Percentiles rank a stretch among this genome's conserved stretches.
Conservation (phyloP, 2,329 filamentous ascomycete species). For the Ascochyta lentis region DNA sequence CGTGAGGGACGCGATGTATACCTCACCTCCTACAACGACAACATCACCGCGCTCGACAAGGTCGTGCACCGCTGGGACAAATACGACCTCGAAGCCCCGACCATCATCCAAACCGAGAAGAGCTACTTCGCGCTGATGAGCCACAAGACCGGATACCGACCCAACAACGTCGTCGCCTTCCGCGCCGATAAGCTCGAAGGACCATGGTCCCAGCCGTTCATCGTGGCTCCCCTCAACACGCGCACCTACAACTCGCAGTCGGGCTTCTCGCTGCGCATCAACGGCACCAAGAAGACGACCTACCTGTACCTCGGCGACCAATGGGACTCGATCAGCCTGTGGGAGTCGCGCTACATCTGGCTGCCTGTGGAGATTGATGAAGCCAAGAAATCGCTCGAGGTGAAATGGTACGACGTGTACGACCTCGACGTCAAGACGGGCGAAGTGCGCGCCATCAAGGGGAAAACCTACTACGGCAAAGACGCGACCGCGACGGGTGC, state of each 20-base stretch:
- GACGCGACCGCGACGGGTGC: constrained; percentile 55
- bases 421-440: constrained; percentile 62
- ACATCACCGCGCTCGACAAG: constrained; percentile 59
- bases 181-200: constrained; percentile 59
- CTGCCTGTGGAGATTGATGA: constrained; percentile 62
- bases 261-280: constrained; percentile 57
- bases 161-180: constrained; percentile 66
- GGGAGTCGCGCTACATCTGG: constrained; percentile 66
- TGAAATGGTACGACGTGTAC: constrained; percentile 64
- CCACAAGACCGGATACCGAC: constrained; percentile 69
- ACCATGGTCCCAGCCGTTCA: constrained; percentile 63
- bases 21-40: constrained; percentile 60
- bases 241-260: constrained; percentile 62
- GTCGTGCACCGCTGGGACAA: constrained; percentile 65
- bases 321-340: constrained; percentile 64
- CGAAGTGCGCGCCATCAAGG: constrained; percentile 55
- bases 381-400: constrained; percentile 56
- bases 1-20: constrained; percentile 64
- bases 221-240: constrained; percentile 59
- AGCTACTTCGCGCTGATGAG: constrained; percentile 68
- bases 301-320: constrained; percentile 60
- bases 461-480: constrained; percentile 56
- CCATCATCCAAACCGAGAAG: constrained; percentile 65
- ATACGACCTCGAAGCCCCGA: constrained; percentile 66
- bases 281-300: constrained; percentile 58